Evolutionary conservation across 2,329 filamentous ascomycete genomes (phyloP).

Genomic region (Passalora sequoiae): DNA sequence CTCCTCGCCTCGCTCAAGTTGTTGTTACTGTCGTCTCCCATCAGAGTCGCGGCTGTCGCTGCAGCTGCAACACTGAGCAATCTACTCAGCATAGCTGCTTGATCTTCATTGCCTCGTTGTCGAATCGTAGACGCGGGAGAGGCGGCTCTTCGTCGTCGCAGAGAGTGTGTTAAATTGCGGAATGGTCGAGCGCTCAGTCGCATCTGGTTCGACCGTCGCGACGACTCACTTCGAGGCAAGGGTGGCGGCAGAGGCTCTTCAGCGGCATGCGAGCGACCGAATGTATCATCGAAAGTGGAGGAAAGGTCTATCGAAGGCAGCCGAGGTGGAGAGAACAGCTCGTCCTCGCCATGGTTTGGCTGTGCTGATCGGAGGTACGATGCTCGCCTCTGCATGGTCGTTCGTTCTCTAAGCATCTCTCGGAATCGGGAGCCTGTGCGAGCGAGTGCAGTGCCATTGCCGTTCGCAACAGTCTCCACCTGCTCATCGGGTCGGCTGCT

Average conservation of each 20-base stretch:
- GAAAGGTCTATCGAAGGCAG: conserved; percentile 32
- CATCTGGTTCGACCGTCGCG: conserved; percentile 25
- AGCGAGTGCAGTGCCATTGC: conserved; percentile 15
- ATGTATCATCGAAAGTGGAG: conserved; percentile 34
- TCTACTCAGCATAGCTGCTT: conserved; percentile 57
- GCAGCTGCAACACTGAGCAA: conserved; percentile 59
- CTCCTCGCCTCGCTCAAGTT: conserved; percentile 52
- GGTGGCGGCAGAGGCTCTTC: conserved; percentile 13
- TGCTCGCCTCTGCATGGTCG: conserved; percentile 19
- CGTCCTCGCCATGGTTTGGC: conserved; percentile 18
- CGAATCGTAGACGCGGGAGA: conserved; percentile 19
- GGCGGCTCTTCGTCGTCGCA: conserved; percentile 52
- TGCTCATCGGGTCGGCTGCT: conserved; percentile 8
- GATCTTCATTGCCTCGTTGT: conserved; percentile 53
- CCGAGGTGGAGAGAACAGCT: conserved; percentile 25
- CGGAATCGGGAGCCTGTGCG: conserved; percentile 24
- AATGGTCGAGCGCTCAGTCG: conserved; percentile 32
- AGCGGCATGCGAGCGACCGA: conserved; percentile 21
- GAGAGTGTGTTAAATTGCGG: conserved; percentile 40
- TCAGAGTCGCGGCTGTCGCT: conserved; percentile 60
- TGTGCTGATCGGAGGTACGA: conserved; percentile 25
- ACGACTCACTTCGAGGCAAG: conserved; percentile 24
- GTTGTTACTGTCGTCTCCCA: conserved; percentile 54
- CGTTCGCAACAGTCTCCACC: conserved; percentile 2
- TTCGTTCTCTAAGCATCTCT: conserved; percentile 14